Evolutionary conservation across 176 grass and related monocot species (phyloP).

Genomic region (Themeda triandra): DNA sequence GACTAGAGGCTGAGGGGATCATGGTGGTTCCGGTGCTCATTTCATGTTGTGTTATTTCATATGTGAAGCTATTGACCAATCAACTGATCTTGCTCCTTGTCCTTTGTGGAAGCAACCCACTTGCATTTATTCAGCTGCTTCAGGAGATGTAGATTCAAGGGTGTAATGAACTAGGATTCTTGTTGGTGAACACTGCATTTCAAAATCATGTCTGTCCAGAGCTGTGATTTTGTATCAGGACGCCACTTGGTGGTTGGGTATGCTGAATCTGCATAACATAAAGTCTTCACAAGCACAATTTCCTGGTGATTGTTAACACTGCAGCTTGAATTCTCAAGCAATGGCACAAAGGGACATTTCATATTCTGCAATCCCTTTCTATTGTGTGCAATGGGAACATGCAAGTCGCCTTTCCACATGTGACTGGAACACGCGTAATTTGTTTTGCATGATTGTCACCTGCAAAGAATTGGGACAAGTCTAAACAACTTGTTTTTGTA

Average conservation of each 20-base stretch:
- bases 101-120: background rate
- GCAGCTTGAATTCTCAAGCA: background rate
- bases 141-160: background rate
- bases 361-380: background rate
- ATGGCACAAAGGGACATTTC: background rate
- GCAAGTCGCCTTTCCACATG: background rate
- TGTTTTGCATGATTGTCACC: constrained; percentile 33
- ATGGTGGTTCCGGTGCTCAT: background rate
- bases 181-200: background rate
- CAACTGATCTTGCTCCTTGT: background rate
- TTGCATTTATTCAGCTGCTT: background rate
- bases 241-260: background rate
- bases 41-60: background rate
- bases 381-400: background rate
- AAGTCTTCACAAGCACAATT: background rate
- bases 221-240: background rate
- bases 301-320: background rate
- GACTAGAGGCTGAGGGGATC: background rate
- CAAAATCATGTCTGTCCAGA: background rate
- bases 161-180: background rate
- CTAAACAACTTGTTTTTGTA: constrained; percentile 22
- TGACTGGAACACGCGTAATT: constrained; percentile 4
- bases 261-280: background rate
- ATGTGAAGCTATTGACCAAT: background rate
- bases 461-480: constrained; percentile 15